Percentiles rank a stretch among this genome's conserved stretches.
phyloP scores from a whole-genome alignment of 208 protist species.

The Paratrypanosoma confusum region DNA sequence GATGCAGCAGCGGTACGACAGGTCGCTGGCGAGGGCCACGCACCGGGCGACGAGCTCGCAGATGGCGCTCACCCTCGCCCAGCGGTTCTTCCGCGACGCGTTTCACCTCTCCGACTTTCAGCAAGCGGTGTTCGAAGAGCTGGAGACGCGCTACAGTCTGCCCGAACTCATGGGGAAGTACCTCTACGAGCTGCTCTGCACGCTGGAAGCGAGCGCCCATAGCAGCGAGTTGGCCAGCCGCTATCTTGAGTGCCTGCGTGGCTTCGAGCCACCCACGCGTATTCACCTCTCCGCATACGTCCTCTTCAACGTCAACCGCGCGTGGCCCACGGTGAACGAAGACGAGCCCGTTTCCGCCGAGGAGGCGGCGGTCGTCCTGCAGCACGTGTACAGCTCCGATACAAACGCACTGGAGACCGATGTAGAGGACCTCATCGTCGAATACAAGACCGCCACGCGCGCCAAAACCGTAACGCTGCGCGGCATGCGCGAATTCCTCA shows the following conservation, averaged over 20 bases:
- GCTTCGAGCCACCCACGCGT: slow-evolving; percentile 66
- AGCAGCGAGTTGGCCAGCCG: slow-evolving; percentile 43
- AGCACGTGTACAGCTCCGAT: slow-evolving; percentile 64
- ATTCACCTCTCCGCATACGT: slow-evolving; percentile 78
- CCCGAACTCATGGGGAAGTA: slow-evolving; percentile 82
- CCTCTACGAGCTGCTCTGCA: slow-evolving; percentile 84
- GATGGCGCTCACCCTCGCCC: slow-evolving; percentile 51
- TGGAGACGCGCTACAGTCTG: slow-evolving; percentile 74
- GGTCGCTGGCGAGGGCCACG: slow-evolving; percentile 44
- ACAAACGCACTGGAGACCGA: slow-evolving; percentile 42
- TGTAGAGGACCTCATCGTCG: slow-evolving; percentile 40
- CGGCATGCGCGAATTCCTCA: slow-evolving; percentile 62
- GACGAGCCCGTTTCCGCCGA: slow-evolving; percentile 36
- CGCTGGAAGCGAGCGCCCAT: slow-evolving; percentile 50
- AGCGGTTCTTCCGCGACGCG: slow-evolving; percentile 70
- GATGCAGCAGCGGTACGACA: slow-evolving; percentile 63
- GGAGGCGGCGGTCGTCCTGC: slow-evolving; percentile 60
- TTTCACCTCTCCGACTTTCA: slow-evolving; percentile 81
- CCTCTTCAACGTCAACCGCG: slow-evolving; percentile 71
- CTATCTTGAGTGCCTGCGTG: slow-evolving; percentile 73
- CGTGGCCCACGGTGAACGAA: slow-evolving; percentile 71
- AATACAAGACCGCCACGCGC: slow-evolving; percentile 73
- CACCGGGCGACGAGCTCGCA: slow-evolving; percentile 51
- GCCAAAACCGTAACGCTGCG: slow-evolving; percentile 57
- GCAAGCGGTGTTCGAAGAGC: slow-evolving; percentile 70